A percentile compares a stretch with the other conserved stretches of the same genome.
Conservation (phyloP, 2,329 filamentous ascomycete species). For the Neonectria magnoliae region DNA sequence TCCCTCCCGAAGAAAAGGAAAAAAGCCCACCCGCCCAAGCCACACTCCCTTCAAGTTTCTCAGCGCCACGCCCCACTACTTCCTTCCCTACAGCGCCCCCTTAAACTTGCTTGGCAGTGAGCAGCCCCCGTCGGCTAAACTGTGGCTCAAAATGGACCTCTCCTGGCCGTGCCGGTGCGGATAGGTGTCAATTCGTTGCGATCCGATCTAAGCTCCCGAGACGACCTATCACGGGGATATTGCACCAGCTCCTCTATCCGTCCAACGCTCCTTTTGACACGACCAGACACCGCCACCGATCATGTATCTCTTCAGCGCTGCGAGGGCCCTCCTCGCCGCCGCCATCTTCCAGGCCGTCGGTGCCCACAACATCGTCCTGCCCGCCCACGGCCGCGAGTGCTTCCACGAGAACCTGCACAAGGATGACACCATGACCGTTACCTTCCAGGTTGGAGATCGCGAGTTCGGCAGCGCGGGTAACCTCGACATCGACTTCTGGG, state of each 20-base stretch:
- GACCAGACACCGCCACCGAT: constrained; percentile 3
- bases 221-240: constrained; percentile 22
- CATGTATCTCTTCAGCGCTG: constrained; percentile 50
- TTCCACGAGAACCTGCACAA: constrained; percentile 93
- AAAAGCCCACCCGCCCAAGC: constrained; percentile 6
- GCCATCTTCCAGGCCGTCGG: constrained; percentile 66
- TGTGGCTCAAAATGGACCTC: constrained; percentile 29
- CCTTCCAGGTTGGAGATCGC: constrained; percentile 96
- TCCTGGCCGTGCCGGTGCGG: constrained; percentile 26
- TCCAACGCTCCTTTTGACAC: constrained; percentile 15
- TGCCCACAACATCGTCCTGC: constrained; percentile 96
- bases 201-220: constrained; percentile 32
- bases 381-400: constrained; percentile 93
- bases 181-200: constrained; percentile 47
- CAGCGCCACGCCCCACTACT: constrained; percentile 1
- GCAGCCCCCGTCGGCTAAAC: constrained; percentile 33
- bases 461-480: constrained; percentile 96
- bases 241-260: not conserved
- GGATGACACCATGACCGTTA: constrained; percentile 98
- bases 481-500: constrained; percentile 98
- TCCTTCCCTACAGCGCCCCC: constrained; percentile 4
- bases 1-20: not conserved
- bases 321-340: constrained; percentile 55
- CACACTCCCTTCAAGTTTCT: constrained; percentile 9
- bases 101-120: constrained; percentile 2